Evolutionary conservation across 177 flowering plant species (phyloP).

Genomic region (Vitis hybrid): DNA sequence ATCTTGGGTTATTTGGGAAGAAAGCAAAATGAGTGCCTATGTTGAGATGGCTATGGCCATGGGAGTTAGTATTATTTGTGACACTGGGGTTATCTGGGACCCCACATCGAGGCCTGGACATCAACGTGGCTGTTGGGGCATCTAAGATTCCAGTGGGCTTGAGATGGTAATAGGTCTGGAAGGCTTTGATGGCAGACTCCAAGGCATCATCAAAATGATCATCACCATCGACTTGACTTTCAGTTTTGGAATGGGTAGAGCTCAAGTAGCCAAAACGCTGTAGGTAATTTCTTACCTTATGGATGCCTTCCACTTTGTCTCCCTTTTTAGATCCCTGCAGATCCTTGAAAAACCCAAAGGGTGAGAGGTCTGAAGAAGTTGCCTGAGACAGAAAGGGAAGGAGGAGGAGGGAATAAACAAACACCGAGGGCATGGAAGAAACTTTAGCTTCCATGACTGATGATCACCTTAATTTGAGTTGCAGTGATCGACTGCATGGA

Average conservation of each 20-base stretch:
- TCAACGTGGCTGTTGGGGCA: conserved; percentile 10
- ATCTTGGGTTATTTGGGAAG: conserved; percentile 14
- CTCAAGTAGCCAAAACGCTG: conserved; percentile 18
- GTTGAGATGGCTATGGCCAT: conserved; percentile 1
- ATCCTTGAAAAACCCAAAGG: conserved; percentile 20
- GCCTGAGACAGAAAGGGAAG: background rate
- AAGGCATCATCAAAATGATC: conserved; percentile 21
- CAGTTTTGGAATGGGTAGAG: background rate
- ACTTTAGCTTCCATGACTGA: too few relatives aligned
- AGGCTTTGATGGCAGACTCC: conserved; percentile 28
- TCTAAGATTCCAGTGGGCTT: conserved; percentile 27
- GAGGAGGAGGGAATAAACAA: background rate
- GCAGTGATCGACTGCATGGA: too few relatives aligned
- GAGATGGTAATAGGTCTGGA: conserved; percentile 27
- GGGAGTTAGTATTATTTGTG: conserved; percentile 19
- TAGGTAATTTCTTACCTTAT: conserved; percentile 22
- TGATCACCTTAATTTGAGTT: too few relatives aligned
- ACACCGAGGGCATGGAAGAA: too few relatives aligned
- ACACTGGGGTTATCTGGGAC: conserved; percentile 27
- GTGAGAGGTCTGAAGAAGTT: conserved; percentile 1
- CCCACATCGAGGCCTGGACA: conserved; percentile 26
- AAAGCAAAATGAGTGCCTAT: conserved; percentile 18
- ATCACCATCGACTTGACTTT: conserved; percentile 2
- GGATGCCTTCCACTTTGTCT: conserved; percentile 12
- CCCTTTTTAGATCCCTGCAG: conserved; percentile 29